Percentiles rank a stretch among this genome's conserved stretches.
phyloP scores from a whole-genome alignment of 495 filamentous ascomycete species.

The Hypoxylon subgilvum region DNA sequence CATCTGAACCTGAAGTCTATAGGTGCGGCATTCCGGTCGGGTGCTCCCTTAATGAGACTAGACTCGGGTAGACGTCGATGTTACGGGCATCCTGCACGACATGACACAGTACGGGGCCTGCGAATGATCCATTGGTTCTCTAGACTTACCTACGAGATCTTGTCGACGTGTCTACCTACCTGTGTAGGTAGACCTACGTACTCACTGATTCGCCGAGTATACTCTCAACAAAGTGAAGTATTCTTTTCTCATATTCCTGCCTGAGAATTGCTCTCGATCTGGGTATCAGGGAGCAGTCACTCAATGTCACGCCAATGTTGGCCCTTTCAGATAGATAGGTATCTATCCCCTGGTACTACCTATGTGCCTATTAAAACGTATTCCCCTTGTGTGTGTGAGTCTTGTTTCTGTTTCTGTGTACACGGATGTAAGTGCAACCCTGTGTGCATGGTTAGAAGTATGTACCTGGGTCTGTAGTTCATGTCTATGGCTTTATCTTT shows the following conservation, averaged over 20 bases:
- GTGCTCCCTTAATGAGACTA: neutral
- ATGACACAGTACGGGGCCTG: slow-evolving; percentile 6
- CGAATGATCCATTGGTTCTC: neutral
- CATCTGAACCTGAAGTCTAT: slow-evolving; percentile 4
- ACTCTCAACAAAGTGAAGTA: neutral
- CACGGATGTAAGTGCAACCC: slow-evolving; percentile 12
- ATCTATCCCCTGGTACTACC: neutral
- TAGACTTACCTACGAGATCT: no score
- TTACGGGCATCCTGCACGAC: slow-evolving; percentile 16
- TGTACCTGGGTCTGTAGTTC: no score
- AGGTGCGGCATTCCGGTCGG: slow-evolving; percentile 11
- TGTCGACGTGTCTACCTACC: neutral
- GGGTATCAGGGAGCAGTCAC: neutral
- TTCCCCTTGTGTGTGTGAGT: no score
- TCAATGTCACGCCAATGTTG: neutral
- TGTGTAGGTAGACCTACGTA: no score
- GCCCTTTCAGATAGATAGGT: neutral
- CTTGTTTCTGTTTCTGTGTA: neutral
- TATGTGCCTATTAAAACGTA: no score
- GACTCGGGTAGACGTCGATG: slow-evolving; percentile 9
- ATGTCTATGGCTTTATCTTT: no score
- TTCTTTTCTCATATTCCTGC: neutral
- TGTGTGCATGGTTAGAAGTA: no score
- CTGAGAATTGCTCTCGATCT: neutral
- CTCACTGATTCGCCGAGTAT: neutral